Evolutionary conservation across 371 early-diverging fungal species (phyloP).

Genomic region (Choanephora cucurbitarum): DNA sequence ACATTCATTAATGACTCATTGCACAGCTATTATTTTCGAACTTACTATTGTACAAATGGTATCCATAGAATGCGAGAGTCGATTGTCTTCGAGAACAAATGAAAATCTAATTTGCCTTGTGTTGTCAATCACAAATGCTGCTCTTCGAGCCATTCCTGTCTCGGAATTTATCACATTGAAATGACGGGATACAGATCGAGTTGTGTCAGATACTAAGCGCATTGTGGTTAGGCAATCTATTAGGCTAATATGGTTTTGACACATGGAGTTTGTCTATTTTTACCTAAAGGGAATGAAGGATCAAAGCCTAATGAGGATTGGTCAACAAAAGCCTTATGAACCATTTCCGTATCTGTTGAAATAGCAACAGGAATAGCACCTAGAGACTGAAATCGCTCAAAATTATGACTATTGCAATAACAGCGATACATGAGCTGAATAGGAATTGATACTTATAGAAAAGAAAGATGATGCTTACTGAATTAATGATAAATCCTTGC

Average conservation of each 20-base stretch:
- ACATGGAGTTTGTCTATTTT: not conserved
- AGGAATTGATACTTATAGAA: not conserved
- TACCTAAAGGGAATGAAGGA: constrained; percentile 34
- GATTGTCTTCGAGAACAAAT: constrained; percentile 31
- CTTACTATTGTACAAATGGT: constrained; percentile 34
- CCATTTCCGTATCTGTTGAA: constrained; percentile 30
- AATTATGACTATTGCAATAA: constrained; percentile 15
- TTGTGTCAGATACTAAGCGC: constrained; percentile 33
- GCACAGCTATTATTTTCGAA: too few species aligned
- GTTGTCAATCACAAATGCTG: constrained; percentile 34
- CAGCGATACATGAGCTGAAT: not conserved
- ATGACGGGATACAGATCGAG: constrained; percentile 30
- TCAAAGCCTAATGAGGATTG: constrained; percentile 11
- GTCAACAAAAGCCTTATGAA: constrained; percentile 25
- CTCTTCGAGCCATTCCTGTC: constrained; percentile 22
- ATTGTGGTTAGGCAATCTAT: not conserved
- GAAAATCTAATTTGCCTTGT: constrained; percentile 32
- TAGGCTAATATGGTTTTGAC: too few species aligned
- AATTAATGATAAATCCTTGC: constrained; percentile 21
- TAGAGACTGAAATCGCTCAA: constrained; percentile 14
- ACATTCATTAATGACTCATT: too few species aligned
- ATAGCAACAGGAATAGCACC: constrained; percentile 27
- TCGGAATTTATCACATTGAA: constrained; percentile 29
- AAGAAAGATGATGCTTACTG: constrained; percentile 12
- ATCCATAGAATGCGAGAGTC: constrained; percentile 34